These are phyloP conservation scores for Trichosporon ovoides DNA, from an alignment of 1,284 basidiomycete genomes.

Conservation along the genomic window DNA sequence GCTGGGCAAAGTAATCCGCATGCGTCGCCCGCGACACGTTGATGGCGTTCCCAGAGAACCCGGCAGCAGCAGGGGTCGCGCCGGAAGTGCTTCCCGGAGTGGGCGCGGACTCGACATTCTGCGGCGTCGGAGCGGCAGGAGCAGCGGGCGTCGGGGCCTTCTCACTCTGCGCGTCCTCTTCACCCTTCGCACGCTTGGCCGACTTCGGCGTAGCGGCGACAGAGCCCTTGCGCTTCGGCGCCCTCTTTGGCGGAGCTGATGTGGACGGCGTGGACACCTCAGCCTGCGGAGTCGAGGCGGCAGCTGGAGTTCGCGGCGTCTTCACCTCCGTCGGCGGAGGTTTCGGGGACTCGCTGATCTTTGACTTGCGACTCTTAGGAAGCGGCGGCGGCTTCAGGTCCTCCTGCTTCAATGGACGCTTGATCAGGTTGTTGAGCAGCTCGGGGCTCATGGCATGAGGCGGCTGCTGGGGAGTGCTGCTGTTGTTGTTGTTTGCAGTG, in stretches of 20 bases:
- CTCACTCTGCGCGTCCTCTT: conserved; percentile 10
- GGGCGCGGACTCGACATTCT: conserved; percentile 6
- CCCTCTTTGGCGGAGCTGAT: conserved; percentile 1
- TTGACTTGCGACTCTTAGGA: conserved; percentile 13
- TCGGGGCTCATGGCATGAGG: conserved; percentile 19
- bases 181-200: conserved; percentile 15
- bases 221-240: conserved; percentile 19
- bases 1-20: conserved; percentile 22
- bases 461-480: conserved; percentile 14
- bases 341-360: conserved; percentile 13
- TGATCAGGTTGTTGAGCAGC: conserved; percentile 22
- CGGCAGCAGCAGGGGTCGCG: conserved; percentile 11
- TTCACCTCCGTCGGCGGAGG: conserved; percentile 6
- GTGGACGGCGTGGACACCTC: conserved; percentile 10
- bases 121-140: neutral
- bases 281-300: conserved; percentile 8
- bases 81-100: conserved; percentile 4
- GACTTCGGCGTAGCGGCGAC: conserved; percentile 14
- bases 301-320: conserved; percentile 13
- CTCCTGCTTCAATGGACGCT: conserved; percentile 23
- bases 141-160: conserved; percentile 8
- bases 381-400: conserved; percentile 21
- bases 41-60: conserved; percentile 16
- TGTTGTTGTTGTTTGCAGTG: neutral
- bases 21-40: conserved; percentile 15